A percentile compares a stretch with the other conserved stretches of the same genome.
Evolutionary conservation across 345 rosid genomes (phyloP).

Genomic region (Populus ilicifolia): DNA sequence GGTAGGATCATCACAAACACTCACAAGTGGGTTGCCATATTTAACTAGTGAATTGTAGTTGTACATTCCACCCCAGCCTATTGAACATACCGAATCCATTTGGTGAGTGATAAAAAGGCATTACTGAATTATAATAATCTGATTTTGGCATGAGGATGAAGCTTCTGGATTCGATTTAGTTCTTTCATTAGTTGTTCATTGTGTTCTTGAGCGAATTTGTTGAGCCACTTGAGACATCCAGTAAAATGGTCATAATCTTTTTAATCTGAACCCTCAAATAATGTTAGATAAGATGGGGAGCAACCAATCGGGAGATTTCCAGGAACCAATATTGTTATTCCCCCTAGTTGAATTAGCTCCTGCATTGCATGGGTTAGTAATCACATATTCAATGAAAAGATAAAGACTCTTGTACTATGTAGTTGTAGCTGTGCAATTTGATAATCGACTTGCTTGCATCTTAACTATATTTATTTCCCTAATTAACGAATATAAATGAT

Average conservation of each 20-base stretch:
- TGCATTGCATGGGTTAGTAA: slow-evolving; percentile 14
- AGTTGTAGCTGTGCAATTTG: too few species aligned
- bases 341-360: slow-evolving; percentile 47
- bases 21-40: slow-evolving; percentile 26
- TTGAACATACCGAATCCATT: slow-evolving; percentile 29
- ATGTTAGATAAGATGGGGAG: slow-evolving; percentile 25
- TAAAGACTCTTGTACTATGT: too few species aligned
- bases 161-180: slow-evolving; percentile 13
- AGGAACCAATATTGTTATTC: slow-evolving; percentile 40
- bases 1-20: slow-evolving; percentile 32
- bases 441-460: too few species aligned
- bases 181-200: slow-evolving; percentile 32
- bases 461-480: too few species aligned
- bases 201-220: slow-evolving; percentile 36
- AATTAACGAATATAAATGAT: too few species aligned
- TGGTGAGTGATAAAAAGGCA: slow-evolving; percentile 37
- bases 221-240: slow-evolving; percentile 43
- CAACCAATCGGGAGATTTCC: slow-evolving; percentile 47
- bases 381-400: background rate
- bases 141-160: slow-evolving; percentile 38
- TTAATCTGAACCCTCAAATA: slow-evolving; percentile 14
- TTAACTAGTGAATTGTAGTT: slow-evolving; percentile 25
- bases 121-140: slow-evolving; percentile 48
- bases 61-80: slow-evolving; percentile 33
- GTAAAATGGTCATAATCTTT: slow-evolving; percentile 32